Percentiles rank a stretch among this genome's conserved stretches.
phyloP scores from a whole-genome alignment of 2,329 filamentous ascomycete genomes.

The Penicillium sp. region DNA sequence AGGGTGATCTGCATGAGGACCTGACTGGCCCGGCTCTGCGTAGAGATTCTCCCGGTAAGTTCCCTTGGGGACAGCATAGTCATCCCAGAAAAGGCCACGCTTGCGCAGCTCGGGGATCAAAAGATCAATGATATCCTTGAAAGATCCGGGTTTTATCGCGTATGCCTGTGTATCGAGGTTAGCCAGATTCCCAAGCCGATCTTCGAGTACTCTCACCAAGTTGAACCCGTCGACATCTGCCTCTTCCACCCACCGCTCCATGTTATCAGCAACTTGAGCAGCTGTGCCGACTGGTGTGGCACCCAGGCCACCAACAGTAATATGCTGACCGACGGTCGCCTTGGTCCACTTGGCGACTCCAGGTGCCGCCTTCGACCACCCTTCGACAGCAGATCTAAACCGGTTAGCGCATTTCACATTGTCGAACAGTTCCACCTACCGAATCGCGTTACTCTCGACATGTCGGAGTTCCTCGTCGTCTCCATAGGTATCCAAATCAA shows the following conservation, averaged over 20 bases:
- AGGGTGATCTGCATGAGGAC: conserved; percentile 38
- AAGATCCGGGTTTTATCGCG: conserved; percentile 66
- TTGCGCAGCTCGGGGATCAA: conserved; percentile 64
- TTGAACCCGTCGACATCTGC: conserved; percentile 77
- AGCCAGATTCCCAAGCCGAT: neutral
- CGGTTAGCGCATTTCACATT: conserved; percentile 7
- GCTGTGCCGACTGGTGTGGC: conserved; percentile 67
- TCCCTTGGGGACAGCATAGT: conserved; percentile 39
- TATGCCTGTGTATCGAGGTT: conserved; percentile 52
- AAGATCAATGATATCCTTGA: conserved; percentile 68
- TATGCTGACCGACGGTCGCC: conserved; percentile 66
- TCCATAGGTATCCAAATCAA: conserved; percentile 61
- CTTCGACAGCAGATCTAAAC: conserved; percentile 51
- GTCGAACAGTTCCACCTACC: conserved; percentile 33
- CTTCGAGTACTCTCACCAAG: conserved; percentile 52
- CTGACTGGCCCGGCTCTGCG: conserved; percentile 33
- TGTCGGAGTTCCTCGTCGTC: conserved; percentile 66
- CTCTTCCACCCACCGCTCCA: conserved; percentile 68
- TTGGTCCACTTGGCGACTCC: conserved; percentile 71
- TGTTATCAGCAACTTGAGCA: conserved; percentile 64
- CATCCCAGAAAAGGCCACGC: conserved; percentile 51
- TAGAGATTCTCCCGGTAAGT: conserved; percentile 46
- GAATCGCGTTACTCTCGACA: conserved; percentile 64
- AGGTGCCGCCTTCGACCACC: conserved; percentile 58
- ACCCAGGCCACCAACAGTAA: conserved; percentile 68